Evolutionary conservation across 306 rosid species (phyloP).

Genomic region (Quercus rubra): DNA sequence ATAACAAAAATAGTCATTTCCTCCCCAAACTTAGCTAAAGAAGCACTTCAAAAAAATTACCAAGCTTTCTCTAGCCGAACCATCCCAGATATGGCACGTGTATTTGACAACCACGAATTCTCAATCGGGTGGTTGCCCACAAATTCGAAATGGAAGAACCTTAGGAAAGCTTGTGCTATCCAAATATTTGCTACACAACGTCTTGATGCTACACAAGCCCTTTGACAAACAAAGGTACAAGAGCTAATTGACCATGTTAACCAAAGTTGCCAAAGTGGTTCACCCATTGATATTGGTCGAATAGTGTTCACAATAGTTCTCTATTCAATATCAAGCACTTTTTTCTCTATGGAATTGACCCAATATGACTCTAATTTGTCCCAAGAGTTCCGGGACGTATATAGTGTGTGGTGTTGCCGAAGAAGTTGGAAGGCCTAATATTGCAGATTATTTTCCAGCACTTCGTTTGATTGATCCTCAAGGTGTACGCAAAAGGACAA

Average conservation of each 20-base stretch:
- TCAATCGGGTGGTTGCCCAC: too few species aligned
- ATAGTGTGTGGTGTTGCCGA: neutral
- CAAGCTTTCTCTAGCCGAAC: too few species aligned
- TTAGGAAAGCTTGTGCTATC: conserved; percentile 15
- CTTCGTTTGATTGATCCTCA: neutral
- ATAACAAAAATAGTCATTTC: too few species aligned
- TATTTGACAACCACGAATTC: too few species aligned
- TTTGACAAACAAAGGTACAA: conserved; percentile 17
- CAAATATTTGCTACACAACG: conserved; percentile 20
- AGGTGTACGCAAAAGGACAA: neutral
- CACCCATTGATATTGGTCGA: conserved; percentile 17
- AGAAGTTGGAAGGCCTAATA: conserved; percentile 22
- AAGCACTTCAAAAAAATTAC: too few species aligned
- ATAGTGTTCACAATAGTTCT: conserved; percentile 14
- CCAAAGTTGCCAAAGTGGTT: conserved; percentile 2
- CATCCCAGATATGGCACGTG: too few species aligned
- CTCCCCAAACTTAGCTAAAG: too few species aligned
- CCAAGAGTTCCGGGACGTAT: neutral
- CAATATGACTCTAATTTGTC: too few species aligned
- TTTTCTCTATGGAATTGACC: conserved; percentile 27
- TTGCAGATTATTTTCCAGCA: conserved; percentile 2
- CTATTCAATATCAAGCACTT: conserved; percentile 34
- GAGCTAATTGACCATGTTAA: conserved; percentile 9
- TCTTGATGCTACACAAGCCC: conserved; percentile 31
- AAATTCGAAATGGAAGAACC: too few species aligned